Evolutionary conservation across 2,329 filamentous ascomycete species (phyloP), one percentile per base, ranked within the genome.

Genomic region (Neoascochyta sp.): DNA sequence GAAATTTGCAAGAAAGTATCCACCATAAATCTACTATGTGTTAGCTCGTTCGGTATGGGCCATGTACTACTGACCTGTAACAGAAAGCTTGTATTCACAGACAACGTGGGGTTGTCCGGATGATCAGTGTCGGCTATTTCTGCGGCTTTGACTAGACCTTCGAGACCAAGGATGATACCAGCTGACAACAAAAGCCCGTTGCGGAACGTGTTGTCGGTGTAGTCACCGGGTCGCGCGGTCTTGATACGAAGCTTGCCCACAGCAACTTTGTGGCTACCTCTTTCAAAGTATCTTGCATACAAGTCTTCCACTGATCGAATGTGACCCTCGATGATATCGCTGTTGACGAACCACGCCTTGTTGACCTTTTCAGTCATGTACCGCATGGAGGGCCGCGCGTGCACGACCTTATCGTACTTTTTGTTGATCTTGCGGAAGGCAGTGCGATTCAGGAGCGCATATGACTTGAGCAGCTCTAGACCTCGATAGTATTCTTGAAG

Each of bases 391-490:
- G 86, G 86, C 8, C 83, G 76, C 22, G 87, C 82, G 48, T 88
- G 78, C 34, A 88, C 79, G 2, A 83, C 79, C 66, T 96, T 98
- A 71, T 96, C 89, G 59, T 93, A 96, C 64, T 98, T 98, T 63
- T 98, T 98, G 66, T 94, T 95, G 57, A 98, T 87, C 63, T 98
- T 98, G 17, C 89, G 81, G 55, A 96, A 96, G 0, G 88, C 92
- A 0, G 87, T 95, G 27, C 87, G 78, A 60, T 98, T 98, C 9
- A 95, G 71, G 13, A 94, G 68, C 2, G 88, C 83, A 52, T 94
- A 98, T 0, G 86, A 85, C 65, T 95, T 96, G 36, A 98, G 73
- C 24, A 96, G 69, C 58, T 98, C 92, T 9, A 98, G 72, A 1
- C 86, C 83, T 12, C 90, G 82, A 59, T 98, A 96, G 59, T 88